These are phyloP conservation scores for Xylariomycetidae sp. DNA, from an alignment of 2,329 filamentous ascomycete species.

Conservation along the genomic window DNA sequence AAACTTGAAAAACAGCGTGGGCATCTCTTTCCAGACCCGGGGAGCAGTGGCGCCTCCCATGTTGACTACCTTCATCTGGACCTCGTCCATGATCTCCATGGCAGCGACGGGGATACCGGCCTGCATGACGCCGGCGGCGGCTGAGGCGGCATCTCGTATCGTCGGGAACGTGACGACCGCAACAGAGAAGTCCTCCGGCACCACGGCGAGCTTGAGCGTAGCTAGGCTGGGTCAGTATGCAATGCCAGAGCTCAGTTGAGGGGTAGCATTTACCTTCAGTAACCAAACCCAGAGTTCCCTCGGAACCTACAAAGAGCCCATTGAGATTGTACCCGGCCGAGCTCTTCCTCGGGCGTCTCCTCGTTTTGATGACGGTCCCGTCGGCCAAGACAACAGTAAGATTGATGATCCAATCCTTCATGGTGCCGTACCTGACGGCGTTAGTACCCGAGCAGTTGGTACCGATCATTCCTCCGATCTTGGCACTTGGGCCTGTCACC, in stretches of 20 bases:
- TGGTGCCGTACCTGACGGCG: slow-evolving; percentile 75
- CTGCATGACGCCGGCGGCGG: slow-evolving; percentile 72
- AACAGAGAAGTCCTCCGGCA: slow-evolving; percentile 72
- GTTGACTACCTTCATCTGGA: slow-evolving; percentile 82
- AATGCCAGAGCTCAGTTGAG: too few species aligned
- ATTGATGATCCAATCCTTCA: slow-evolving; percentile 86
- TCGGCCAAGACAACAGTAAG: slow-evolving; percentile 77
- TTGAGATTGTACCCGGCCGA: slow-evolving; percentile 83
- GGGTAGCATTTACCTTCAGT: slow-evolving; percentile 54
- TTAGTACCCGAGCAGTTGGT: slow-evolving; percentile 77
- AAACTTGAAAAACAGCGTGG: slow-evolving; percentile 83
- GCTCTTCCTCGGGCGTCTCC: slow-evolving; percentile 71
- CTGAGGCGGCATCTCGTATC: slow-evolving; percentile 70
- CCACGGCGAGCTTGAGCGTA: slow-evolving; percentile 72
- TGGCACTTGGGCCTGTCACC: slow-evolving; percentile 53
- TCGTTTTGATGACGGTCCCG: slow-evolving; percentile 74
- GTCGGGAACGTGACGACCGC: slow-evolving; percentile 76
- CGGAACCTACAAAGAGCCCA: slow-evolving; percentile 72
- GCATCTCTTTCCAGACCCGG: slow-evolving; percentile 67
- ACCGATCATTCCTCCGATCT: slow-evolving; percentile 79
- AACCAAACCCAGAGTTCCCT: slow-evolving; percentile 76
- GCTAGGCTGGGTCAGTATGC: too few species aligned
- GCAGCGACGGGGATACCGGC: slow-evolving; percentile 68
- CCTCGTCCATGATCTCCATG: slow-evolving; percentile 85
- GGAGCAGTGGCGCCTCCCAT: slow-evolving; percentile 64